Evolutionary conservation across 169 alveolate genomes (phyloP).

Genomic region (Eimeria brunetti): DNA sequence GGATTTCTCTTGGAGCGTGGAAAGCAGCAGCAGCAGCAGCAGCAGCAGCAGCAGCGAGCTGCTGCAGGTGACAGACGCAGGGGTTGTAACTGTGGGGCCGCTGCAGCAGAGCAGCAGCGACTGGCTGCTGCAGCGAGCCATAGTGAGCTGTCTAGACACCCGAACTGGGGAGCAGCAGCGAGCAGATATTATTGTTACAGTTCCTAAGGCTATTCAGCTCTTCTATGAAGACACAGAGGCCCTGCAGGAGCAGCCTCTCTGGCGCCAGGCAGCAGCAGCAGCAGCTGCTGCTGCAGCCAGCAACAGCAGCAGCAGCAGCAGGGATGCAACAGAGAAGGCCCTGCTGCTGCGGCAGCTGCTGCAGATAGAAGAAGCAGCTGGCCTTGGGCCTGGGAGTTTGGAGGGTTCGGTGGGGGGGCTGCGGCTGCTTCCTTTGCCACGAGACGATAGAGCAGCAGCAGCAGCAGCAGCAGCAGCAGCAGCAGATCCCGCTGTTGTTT

Average conservation of each 20-base stretch:
- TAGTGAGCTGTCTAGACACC: conserved; percentile 42
- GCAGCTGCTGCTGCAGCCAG: conserved; percentile 32
- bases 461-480: conserved; percentile 31
- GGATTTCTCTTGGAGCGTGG: conserved; percentile 1
- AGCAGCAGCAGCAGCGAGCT: too few relatives aligned
- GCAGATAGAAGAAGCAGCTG: conserved; percentile 10
- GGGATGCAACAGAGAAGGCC: conserved; percentile 38
- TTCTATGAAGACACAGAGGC: conserved; percentile 21
- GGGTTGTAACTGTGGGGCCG: not conserved
- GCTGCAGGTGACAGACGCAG: conserved; percentile 36
- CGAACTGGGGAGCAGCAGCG: conserved; percentile 73
- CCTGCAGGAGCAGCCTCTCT: conserved; percentile 15
- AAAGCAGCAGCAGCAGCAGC: too few relatives aligned
- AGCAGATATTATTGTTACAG: conserved; percentile 57
- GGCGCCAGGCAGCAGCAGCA: conserved; percentile 24
- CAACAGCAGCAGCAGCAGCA: not conserved
- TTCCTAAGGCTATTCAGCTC: conserved; percentile 42
- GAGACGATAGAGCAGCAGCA: conserved; percentile 36
- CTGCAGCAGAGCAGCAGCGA: not conserved
- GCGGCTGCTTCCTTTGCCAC: conserved; percentile 1
- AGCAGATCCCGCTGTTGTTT: not conserved
- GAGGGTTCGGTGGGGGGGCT: not conserved
- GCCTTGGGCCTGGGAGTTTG: not conserved
- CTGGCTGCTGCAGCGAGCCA: not conserved
- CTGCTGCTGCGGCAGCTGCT: conserved; percentile 63